Base-by-base conservation (phyloP, 2,329 filamentous ascomycete genomes). In the Tolypocladium ovalisporum region DNA sequence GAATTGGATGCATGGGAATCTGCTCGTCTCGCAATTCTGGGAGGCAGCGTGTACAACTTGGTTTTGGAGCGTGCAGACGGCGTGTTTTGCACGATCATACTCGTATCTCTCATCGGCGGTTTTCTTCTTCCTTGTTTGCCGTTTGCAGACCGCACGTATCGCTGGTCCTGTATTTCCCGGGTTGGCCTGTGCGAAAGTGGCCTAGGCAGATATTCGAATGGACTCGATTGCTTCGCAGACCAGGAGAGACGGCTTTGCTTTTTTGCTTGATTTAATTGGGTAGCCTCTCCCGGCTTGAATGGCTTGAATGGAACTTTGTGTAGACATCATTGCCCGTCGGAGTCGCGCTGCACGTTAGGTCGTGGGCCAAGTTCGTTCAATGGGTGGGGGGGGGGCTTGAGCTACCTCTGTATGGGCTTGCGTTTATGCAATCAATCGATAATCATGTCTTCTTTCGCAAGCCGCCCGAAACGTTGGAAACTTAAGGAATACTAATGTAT, bases 191-290 rank as follows among this genome's bases (percentile, higher is more conserved):
- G 52, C 27, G 15, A 54, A 24, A 24, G 36, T 40, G 17, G 52
- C 52, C 52, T 39, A 54, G 52, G 44, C 54, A 56, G 42, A 56
- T 47, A 56, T 39, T 34, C 29, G 47, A 36, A 47, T n/a, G 42
- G 27, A 36, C 32, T 29, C 34, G 51, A 35, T 56, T 56, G 32
- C 39, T 42, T 56, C 17, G 86, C 89, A 34, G 74, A 84, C 64
- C 75, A 85, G 51, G 57, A 54, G 39, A 55, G 35, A 47, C 39
- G 54, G 37, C 32, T 51, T 44, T 60, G 29, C 15, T 49, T n/a
- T 10, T 27, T 32, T 32, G 44, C 8, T 32, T 17, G 17, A 17
- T 19, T 32, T 32, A 9, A 49, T 29, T 29, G n/a, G 17, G 24
- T 19, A 19, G 13, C 17, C 22, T 29, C 44, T 9, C 44, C 17